Base-by-base conservation (phyloP, 495 filamentous ascomycete species). In the Hyphodiscus hymeniophilus region DNA sequence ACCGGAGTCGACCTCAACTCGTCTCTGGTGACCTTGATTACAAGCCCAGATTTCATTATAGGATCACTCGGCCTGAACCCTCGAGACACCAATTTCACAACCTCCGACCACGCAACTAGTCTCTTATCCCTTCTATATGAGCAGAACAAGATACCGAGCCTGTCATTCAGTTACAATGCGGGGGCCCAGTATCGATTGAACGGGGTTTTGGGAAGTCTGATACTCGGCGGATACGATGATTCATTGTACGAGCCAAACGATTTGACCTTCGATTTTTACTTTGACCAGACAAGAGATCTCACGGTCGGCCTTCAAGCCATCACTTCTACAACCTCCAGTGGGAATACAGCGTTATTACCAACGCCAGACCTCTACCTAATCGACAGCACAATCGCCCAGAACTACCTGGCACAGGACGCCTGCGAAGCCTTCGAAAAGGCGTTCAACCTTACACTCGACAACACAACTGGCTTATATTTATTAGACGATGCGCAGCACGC, bases 211-310 rank as follows among this genome's bases (percentile, higher is more conserved):
- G 68, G 63, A 11, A 71, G 70, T 38, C 59, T 80, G 7, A 76
- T 70, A 2, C 64, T 80, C 17, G 76, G 74, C 5, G 76, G 77
- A 7, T 77, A 76, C 49, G 77, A 81, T 51, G 48, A 64, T 6
- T 67, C 70, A 1, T 26, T 62, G 64, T 75, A 74, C 54, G 54
- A 55, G 10, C 60, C 67, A 12, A 78, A 74, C 51, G 55, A 67
- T 69, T 18, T 52, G 8, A 38, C 64, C 63, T 20, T 73, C 72
- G 58, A 52, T 7, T 71, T 79, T 54, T 63, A 64, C 7, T 61
- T 58, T 0, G 68, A 77, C 48, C 52, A 66, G 17, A 64, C 68
- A 16, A 61, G 68, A 7, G 72, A 76, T 45, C 51, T 80, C 8
- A 64, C 74, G 2, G 70, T 79, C 1, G 60, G 50, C 7, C 48